Conservation (phyloP, 1,139 yeast genomes). For the Candida labiduridarum region DNA sequence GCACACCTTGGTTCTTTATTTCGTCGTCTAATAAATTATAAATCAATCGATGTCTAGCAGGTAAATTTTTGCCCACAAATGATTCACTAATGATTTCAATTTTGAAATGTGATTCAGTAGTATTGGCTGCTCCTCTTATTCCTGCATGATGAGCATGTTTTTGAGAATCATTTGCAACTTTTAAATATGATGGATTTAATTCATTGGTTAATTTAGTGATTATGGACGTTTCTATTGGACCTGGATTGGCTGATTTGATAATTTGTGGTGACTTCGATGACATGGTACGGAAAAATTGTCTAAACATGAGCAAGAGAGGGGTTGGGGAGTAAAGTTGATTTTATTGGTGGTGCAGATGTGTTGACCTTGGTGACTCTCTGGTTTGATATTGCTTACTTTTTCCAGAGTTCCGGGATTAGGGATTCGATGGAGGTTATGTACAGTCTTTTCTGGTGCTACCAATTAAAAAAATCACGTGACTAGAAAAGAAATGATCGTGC, state of each 20-base stretch:
- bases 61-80: slow-evolving; percentile 69
- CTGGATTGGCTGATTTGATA: slow-evolving; percentile 16
- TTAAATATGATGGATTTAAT: slow-evolving; percentile 55
- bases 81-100: slow-evolving; percentile 69
- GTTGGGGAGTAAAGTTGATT: neutral
- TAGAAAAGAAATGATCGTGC: too few relatives aligned
- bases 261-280: slow-evolving; percentile 7
- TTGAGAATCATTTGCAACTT: slow-evolving; percentile 77
- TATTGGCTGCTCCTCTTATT: slow-evolving; percentile 70
- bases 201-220: slow-evolving; percentile 42
- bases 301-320: slow-evolving; percentile 10
- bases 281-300: slow-evolving; percentile 13
- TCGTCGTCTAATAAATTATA: slow-evolving; percentile 75
- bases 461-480: too few relatives aligned
- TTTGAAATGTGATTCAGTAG: slow-evolving; percentile 83
- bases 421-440: neutral
- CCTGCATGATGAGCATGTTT: slow-evolving; percentile 91
- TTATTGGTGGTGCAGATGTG: neutral
- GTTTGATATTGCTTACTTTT: neutral
- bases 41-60: slow-evolving; percentile 77
- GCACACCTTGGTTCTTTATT: slow-evolving; percentile 70
- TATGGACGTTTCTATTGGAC: slow-evolving; percentile 19
- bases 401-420: neutral
- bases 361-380: neutral
- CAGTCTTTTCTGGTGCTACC: too few relatives aligned